These are phyloP conservation scores for Truncatella angustata DNA, from an alignment of 2,329 filamentous ascomycete species.

Conservation along the genomic window DNA sequence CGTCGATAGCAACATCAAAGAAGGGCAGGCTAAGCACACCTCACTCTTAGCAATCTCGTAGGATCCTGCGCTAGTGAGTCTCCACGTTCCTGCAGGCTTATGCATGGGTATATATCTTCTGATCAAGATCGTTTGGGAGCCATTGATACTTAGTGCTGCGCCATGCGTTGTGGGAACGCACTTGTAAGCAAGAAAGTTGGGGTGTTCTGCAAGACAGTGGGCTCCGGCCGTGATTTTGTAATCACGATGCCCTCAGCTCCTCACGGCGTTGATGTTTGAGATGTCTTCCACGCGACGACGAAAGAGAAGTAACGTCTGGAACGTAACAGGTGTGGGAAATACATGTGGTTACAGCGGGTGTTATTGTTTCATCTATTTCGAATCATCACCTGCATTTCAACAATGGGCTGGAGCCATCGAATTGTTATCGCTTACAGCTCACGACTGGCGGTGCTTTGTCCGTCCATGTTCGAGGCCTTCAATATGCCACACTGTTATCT, in stretches of 20 bases:
- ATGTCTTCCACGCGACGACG: not conserved
- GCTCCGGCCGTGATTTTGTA: not conserved
- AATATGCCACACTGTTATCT: no score
- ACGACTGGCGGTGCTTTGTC: no score
- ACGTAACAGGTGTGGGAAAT: not conserved
- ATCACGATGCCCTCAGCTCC: not conserved
- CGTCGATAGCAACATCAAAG: not conserved
- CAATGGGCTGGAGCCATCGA: no score
- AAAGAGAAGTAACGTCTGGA: not conserved
- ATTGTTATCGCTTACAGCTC: no score
- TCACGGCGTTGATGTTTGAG: not conserved
- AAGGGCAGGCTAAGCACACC: no score
- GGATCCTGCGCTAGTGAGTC: not conserved
- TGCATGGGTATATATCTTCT: not conserved
- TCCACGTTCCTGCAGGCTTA: constrained; percentile 1
- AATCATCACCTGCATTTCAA: no score
- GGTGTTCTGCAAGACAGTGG: not conserved
- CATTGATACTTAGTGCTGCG: not conserved
- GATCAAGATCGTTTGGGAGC: not conserved
- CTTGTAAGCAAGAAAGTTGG: not conserved
- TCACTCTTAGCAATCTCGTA: no score
- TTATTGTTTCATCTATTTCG: no score
- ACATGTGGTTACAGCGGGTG: not conserved
- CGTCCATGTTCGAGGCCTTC: no score
- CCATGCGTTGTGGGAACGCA: not conserved